A percentile compares a stretch with the other conserved stretches of the same genome.
These are phyloP conservation scores for Platanthera guangdongensis DNA, from an alignment of 106 monocot genomes.

Conservation along the genomic window DNA sequence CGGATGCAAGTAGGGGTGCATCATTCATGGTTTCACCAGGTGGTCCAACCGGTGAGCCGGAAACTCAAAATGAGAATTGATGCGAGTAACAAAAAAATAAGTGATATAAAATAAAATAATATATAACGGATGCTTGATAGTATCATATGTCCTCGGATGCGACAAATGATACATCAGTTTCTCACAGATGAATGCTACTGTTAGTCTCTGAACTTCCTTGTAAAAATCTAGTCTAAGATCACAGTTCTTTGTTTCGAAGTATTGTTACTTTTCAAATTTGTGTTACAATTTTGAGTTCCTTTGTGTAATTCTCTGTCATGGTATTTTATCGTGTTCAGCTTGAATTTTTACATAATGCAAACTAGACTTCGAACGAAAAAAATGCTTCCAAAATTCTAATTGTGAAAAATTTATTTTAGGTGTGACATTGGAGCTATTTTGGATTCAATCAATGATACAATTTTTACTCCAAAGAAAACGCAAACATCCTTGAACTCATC, in stretches of 20 bases:
- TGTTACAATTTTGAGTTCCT: not conserved
- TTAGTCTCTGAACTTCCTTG: not conserved
- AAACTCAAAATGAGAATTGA: too few species aligned
- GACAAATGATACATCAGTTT: not conserved
- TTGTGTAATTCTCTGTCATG: not conserved
- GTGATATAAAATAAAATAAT: too few species aligned
- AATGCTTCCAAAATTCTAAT: not conserved
- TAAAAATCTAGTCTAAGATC: not conserved
- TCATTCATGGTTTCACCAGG: too few species aligned
- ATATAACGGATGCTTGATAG: too few species aligned
- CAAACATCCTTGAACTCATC: slow-evolving; percentile 19
- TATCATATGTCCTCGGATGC: too few species aligned
- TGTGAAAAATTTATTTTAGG: slow-evolving; percentile 20
- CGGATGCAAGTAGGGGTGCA: too few species aligned
- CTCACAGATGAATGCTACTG: not conserved
- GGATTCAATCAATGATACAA: slow-evolving; percentile 44
- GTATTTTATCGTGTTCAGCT: not conserved
- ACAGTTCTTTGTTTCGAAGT: not conserved
- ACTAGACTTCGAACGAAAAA: not conserved
- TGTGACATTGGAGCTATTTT: slow-evolving; percentile 77
- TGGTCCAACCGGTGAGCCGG: too few species aligned
- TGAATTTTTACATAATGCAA: not conserved
- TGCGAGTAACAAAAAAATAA: too few species aligned
- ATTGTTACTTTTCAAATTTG: not conserved
- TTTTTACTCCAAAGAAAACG: slow-evolving; percentile 31